Base-by-base conservation (phyloP, 202 grass and related monocot genomes). In the Saccharum hybrid region DNA sequence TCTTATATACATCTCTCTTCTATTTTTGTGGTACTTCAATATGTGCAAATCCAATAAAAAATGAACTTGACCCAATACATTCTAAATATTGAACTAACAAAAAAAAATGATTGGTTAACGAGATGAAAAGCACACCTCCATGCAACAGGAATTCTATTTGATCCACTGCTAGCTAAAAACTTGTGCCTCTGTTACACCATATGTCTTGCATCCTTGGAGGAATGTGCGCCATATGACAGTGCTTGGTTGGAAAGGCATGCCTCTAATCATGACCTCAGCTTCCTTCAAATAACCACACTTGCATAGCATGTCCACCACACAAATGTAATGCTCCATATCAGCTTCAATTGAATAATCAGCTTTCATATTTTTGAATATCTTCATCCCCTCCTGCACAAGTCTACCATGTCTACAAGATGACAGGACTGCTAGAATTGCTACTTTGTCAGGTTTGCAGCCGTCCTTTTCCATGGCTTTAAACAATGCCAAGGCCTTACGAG, bases 321-420 rank as follows among this genome's bases (percentile, higher is more conserved):
- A 88, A 45, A 88, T 75, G 87, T 94, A 94, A 85, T 94, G 85
- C 83, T 98, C 96, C 88, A 87, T 93, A 22, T 88, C 85, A 74
- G 92, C 74, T 78, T 92, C 87, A 85, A 86, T 72, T 63, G 64
- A 69, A 86, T 86, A 93, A 64, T 82, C 60, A 75, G 31, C 75
- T 81, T 90, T 77, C 78, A 94, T 89, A 78, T 79, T 82, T 85
- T 66, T 76, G 66, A 98, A 93, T 76, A 93, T 83, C 10, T 80
- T 1, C 89, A 93, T 91, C 76, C 90, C 87, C 77, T 93, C 80
- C 63, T 88, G 80, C 65, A 93, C 84, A 30, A 98, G 70, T 57
- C 89, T 88, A 76, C 89, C 90, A 61, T 91, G 89, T 72, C 88
- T 92, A 84, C 94, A 97, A 69, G 85, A 88, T 51, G 84, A 91